Conservation (phyloP, 345 rosid species). For the Atalantia buxifolia region DNA sequence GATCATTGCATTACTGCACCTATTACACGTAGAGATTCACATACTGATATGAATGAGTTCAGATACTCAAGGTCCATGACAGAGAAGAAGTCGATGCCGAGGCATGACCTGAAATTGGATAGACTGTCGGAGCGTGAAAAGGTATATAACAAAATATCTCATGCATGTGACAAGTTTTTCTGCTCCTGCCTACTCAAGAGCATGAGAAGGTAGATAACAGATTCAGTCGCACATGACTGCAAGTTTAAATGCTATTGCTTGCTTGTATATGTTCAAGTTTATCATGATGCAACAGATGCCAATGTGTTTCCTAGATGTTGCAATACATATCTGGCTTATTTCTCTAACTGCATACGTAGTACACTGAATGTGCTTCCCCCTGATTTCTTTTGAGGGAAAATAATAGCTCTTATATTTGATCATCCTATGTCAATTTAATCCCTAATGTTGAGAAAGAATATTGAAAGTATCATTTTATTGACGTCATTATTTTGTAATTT, state of each 20-base stretch:
- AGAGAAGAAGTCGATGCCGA: conserved; percentile 44
- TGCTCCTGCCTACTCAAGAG: conserved; percentile 21
- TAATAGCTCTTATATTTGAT: neutral
- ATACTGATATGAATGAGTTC: conserved; percentile 43
- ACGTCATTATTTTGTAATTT: neutral
- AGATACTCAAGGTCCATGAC: conserved; percentile 63
- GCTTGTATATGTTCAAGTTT: neutral
- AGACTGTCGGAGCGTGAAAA: conserved; percentile 78
- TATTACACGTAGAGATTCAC: conserved; percentile 25
- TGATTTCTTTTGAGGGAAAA: neutral
- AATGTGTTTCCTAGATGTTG: neutral
- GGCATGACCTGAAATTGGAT: conserved; percentile 62
- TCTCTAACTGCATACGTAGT: neutral
- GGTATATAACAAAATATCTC: conserved; percentile 40
- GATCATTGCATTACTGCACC: conserved; percentile 66
- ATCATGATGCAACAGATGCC: neutral
- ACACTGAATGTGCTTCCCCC: neutral
- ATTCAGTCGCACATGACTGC: conserved; percentile 10
- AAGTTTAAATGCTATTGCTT: neutral
- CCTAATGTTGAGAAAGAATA: neutral
- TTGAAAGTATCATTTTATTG: neutral
- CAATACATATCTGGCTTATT: neutral
- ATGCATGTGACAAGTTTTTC: conserved; percentile 10
- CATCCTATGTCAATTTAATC: neutral
- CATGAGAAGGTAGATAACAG: conserved; percentile 52